Evolutionary conservation across 164 flowering plant genomes (phyloP).

Genomic region (Sedum album): DNA sequence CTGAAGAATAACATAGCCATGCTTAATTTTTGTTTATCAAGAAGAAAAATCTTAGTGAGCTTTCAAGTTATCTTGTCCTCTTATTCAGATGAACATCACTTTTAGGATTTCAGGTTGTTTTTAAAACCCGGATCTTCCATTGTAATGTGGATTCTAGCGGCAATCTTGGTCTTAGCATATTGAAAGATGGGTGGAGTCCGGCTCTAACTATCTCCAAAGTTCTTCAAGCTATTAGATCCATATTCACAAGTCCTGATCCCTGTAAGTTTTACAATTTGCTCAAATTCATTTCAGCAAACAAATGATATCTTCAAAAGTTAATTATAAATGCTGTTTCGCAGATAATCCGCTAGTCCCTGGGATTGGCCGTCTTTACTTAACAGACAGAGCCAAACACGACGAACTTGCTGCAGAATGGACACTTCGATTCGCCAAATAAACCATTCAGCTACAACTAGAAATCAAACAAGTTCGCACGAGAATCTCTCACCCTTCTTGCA

Average conservation of each 20-base stretch:
- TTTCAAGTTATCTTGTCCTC: background rate
- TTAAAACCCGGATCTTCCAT: conserved; percentile 86
- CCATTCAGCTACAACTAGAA: background rate
- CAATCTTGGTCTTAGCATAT: conserved; percentile 59
- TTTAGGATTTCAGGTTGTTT: conserved; percentile 56
- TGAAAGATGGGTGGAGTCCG: conserved; percentile 94
- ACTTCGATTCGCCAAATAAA: conserved; percentile 65
- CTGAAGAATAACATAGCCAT: background rate
- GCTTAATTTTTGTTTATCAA: background rate
- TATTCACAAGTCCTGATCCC: conserved; percentile 69
- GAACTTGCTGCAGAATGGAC: conserved; percentile 92
- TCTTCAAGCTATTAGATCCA: conserved; percentile 64
- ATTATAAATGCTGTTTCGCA: conserved; percentile 20
- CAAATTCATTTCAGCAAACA: background rate
- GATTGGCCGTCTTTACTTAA: conserved; percentile 60
- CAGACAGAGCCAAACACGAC: conserved; percentile 69
- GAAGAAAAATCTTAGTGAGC: background rate
- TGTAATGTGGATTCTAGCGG: conserved; percentile 86
- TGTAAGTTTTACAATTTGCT: conserved; percentile 32
- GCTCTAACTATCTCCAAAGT: conserved; percentile 86
- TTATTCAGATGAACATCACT: conserved; percentile 11
- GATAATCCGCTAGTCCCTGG: conserved; percentile 68
- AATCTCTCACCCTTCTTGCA: background rate
- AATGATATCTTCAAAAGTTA: background rate
- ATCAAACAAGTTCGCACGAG: background rate